Conservation (phyloP, 2,329 filamentous ascomycete genomes). For the Xylaria sp. region DNA sequence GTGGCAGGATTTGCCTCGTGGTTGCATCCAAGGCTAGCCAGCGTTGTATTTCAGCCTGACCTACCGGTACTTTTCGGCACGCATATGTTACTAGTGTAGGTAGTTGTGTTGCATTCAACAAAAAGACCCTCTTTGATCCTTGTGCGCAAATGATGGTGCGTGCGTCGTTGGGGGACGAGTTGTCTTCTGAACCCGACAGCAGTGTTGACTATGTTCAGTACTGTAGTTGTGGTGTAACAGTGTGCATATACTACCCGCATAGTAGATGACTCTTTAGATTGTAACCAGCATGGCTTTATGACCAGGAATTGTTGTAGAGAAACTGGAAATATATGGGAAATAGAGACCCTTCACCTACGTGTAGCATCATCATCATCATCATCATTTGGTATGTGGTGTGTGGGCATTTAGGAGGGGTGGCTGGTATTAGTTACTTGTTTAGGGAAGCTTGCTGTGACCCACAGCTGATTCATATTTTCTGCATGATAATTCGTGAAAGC, state of each 20-base stretch:
- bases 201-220: not conserved
- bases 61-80: constrained; percentile 33
- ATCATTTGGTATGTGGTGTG: not conserved
- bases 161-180: constrained; percentile 14
- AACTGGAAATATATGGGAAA: not conserved
- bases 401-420: not conserved
- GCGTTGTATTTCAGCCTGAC: constrained; percentile 33
- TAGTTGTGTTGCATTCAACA: constrained; percentile 33
- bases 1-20: constrained; percentile 21
- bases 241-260: too few relatives aligned
- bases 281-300: not conserved
- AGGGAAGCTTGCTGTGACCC: constrained; percentile 13
- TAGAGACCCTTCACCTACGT: too few relatives aligned
- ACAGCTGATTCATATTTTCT: constrained; percentile 3
- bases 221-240: too few relatives aligned
- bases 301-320: not conserved
- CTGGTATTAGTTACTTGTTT: constrained; percentile 10
- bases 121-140: constrained; percentile 20
- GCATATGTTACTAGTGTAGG: constrained; percentile 5
- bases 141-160: constrained; percentile 19
- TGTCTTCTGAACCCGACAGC: not conserved
- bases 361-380: too few relatives aligned
- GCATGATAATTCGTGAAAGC: constrained; percentile 25
- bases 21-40: constrained; percentile 30
- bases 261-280: not conserved